Evolutionary conservation across 202 grass and related monocot genomes (phyloP).

Genomic region (Digitaria exilis): DNA sequence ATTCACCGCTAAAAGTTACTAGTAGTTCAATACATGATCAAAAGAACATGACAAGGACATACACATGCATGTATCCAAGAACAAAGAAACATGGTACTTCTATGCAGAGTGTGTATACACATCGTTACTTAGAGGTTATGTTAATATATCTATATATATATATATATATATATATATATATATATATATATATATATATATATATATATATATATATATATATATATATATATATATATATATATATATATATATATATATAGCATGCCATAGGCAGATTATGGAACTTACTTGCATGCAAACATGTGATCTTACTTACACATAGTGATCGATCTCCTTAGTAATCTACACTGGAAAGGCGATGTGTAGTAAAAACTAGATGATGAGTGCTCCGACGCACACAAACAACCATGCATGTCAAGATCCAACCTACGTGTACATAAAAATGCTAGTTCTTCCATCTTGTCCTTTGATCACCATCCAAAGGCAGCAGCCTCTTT

Average conservation of each 20-base stretch:
- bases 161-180: too few species aligned
- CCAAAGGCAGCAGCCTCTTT: neutral
- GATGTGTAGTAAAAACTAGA: neutral
- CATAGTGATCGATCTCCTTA: neutral
- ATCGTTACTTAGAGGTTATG: neutral
- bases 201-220: too few species aligned
- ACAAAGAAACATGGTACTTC: neutral
- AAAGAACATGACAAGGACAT: neutral
- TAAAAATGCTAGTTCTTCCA: neutral
- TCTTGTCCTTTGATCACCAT: neutral
- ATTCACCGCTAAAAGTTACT: neutral
- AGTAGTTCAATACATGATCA: neutral
- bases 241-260: too few species aligned
- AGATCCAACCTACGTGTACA: neutral
- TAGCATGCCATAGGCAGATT: neutral
- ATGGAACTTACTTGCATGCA: neutral
- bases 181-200: too few species aligned
- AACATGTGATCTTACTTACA: slow-evolving; percentile 1
- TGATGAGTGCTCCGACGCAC: neutral
- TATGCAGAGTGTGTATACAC: too few species aligned
- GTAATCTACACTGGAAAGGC: slow-evolving; percentile 26
- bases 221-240: too few species aligned
- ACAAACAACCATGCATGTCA: neutral
- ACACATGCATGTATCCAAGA: too few species aligned
- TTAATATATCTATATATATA: too few species aligned